Percentiles rank a stretch among this genome's conserved stretches.
Conservation (phyloP, 345 rosid genomes). For the Dipteronia dyeriana region DNA sequence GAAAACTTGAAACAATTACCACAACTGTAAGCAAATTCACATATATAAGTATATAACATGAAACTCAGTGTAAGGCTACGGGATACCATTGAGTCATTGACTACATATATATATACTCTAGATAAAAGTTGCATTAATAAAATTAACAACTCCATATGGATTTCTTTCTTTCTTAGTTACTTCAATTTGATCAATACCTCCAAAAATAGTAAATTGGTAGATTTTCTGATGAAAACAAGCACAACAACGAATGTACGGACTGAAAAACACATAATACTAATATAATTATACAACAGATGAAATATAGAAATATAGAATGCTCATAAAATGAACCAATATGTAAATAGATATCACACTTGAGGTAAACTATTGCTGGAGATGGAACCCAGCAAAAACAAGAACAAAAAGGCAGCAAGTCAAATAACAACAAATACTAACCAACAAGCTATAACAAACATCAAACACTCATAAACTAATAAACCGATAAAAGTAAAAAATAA, state of each 20-base stretch:
- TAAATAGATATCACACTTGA: slow-evolving; percentile 12
- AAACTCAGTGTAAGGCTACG: background rate
- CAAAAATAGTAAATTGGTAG: background rate
- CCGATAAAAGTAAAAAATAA: no score
- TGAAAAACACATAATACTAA: background rate
- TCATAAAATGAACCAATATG: background rate
- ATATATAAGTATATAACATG: background rate
- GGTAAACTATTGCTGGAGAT: slow-evolving; percentile 7
- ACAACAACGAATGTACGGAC: background rate
- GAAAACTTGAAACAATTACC: background rate
- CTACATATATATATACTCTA: background rate
- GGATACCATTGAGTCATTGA: background rate
- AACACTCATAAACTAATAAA: no score
- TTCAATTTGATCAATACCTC: background rate
- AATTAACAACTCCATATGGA: background rate
- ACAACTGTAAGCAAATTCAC: background rate
- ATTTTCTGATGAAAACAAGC: background rate
- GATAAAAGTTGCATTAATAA: background rate
- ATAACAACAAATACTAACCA: slow-evolving; percentile 51
- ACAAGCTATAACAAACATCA: no score
- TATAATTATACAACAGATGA: slow-evolving; percentile 1
- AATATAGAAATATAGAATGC: no score
- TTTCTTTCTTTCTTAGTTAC: background rate
- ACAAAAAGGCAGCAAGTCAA: background rate
- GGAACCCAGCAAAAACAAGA: slow-evolving; percentile 16